A percentile compares a stretch with the other conserved stretches of the same genome.
Evolutionary conservation across 2,329 filamentous ascomycete species (phyloP).

Genomic region (Dactylellina drechsleri): DNA sequence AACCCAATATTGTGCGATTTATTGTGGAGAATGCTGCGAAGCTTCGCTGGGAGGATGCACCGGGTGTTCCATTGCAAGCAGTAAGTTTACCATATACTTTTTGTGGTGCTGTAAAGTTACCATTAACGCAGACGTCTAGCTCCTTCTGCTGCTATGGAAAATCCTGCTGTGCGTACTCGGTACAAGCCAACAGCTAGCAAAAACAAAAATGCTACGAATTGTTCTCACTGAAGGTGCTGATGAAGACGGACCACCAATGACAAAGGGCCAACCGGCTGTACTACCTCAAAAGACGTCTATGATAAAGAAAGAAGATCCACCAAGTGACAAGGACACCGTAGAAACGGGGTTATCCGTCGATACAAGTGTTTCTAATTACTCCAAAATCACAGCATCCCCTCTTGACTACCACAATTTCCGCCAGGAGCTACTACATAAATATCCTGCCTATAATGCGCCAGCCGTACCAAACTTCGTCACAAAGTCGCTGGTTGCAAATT

Average conservation of each 20-base stretch:
- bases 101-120: not conserved
- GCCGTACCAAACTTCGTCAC: conserved; percentile 86
- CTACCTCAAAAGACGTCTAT: conserved; percentile 73
- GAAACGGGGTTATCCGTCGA: conserved; percentile 68
- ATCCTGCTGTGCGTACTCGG: conserved; percentile 46
- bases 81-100: conserved; percentile 4
- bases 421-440: conserved; percentile 97
- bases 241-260: conserved; percentile 71
- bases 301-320: conserved; percentile 19
- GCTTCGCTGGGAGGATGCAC: conserved; percentile 61
- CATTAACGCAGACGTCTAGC: conserved; percentile 62
- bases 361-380: conserved; percentile 69
- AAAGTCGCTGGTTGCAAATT: conserved; percentile 85
- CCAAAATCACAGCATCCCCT: conserved; percentile 88
- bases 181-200: conserved; percentile 33
- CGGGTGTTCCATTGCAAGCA: conserved; percentile 39
- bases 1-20: conserved; percentile 62
- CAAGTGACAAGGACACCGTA: conserved; percentile 75
- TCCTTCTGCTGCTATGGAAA: conserved; percentile 75
- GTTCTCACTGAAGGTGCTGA: conserved; percentile 88
- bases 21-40: conserved; percentile 63
- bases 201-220: conserved; percentile 56
- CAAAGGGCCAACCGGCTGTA: conserved; percentile 44
- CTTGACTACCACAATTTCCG: conserved; percentile 96
- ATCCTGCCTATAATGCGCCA: conserved; percentile 93